Evolutionary conservation across 2,329 filamentous ascomycete species (phyloP).

Genomic region (Botrytis fragariae): DNA sequence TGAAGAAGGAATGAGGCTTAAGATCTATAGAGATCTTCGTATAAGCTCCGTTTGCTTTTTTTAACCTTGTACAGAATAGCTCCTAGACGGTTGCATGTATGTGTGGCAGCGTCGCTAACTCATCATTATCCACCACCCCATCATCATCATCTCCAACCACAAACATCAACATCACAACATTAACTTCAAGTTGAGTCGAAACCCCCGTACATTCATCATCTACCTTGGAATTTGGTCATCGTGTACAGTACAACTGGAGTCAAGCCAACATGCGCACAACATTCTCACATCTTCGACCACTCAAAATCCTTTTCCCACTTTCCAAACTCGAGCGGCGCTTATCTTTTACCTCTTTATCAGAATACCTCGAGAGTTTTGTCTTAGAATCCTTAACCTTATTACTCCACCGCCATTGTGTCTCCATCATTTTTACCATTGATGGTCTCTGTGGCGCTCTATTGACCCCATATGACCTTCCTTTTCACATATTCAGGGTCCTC

Average conservation of each 20-base stretch:
- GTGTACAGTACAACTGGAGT: neutral
- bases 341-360: constrained; percentile 5
- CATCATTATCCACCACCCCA: neutral
- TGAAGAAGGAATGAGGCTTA: neutral
- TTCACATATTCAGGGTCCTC: neutral
- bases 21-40: constrained; percentile 2
- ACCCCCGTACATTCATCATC: neutral
- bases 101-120: neutral
- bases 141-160: neutral
- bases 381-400: neutral
- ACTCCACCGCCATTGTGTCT: constrained; percentile 6
- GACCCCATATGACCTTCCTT: constrained; percentile 9
- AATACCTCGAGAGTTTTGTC: neutral
- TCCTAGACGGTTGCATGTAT: neutral
- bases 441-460: neutral
- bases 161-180: neutral
- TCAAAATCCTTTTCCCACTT: constrained; percentile 1
- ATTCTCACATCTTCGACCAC: neutral
- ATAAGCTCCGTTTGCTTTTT: neutral
- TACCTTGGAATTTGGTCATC: neutral
- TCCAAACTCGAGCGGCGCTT: neutral
- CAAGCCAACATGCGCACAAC: constrained; percentile 3
- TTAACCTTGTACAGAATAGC: neutral
- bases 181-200: neutral
- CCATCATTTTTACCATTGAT: neutral